phyloP scores from a whole-genome alignment of 129 eudicot species.

The Arctium minus region DNA sequence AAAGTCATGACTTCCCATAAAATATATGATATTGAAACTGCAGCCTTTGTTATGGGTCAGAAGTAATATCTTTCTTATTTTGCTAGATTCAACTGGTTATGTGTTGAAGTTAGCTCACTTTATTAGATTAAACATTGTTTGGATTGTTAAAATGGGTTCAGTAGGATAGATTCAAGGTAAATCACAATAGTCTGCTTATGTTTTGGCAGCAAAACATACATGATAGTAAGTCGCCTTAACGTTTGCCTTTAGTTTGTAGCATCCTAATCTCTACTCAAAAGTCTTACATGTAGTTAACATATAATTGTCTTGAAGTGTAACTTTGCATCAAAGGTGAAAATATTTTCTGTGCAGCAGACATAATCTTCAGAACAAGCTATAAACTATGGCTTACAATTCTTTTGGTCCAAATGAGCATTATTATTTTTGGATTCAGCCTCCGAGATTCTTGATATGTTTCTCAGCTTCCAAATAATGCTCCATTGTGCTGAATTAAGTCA shows the following conservation, averaged over 20 bases:
- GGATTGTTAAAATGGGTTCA: not conserved
- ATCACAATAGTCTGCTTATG: not conserved
- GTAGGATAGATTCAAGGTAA: not conserved
- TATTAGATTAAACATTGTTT: not conserved
- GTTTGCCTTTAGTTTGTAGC: not conserved
- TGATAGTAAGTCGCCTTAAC: not conserved
- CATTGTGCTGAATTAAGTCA: not conserved
- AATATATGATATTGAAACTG: not conserved
- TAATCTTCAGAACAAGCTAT: not conserved
- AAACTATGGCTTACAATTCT: not conserved
- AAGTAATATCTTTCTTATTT: conserved; percentile 12
- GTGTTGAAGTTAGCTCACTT: not conserved
- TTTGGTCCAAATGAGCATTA: not conserved
- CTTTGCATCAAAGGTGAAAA: not conserved
- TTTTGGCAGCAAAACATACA: not conserved
- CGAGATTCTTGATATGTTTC: not conserved
- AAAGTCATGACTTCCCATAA: conserved; percentile 8
- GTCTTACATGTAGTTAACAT: not conserved
- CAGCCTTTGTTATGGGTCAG: not conserved
- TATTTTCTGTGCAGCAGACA: not conserved
- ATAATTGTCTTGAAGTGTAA: not conserved
- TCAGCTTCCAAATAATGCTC: not conserved
- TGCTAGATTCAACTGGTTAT: not conserved
- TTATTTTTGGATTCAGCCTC: not conserved
- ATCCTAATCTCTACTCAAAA: not conserved